phyloP scores from a whole-genome alignment of 2,329 filamentous ascomycete genomes.

The Lecanicillium sp. region DNA sequence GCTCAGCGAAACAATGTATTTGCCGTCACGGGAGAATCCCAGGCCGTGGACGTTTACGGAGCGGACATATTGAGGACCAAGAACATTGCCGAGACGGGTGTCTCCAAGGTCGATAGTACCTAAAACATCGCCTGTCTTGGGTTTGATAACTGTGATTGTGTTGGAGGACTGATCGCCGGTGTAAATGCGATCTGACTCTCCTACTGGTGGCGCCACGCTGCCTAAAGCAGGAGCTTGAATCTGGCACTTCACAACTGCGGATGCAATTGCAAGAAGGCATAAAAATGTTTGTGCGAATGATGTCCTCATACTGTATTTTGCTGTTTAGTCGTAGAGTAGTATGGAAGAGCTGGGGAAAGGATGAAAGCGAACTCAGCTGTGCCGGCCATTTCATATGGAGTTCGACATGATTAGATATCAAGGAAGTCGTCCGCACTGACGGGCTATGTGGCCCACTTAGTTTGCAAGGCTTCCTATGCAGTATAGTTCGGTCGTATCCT shows the following conservation, averaged over 20 bases:
- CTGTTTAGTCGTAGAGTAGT: too few relatives aligned
- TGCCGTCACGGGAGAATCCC: conserved; percentile 11
- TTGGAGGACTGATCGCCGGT: conserved; percentile 11
- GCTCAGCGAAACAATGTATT: conserved; percentile 10
- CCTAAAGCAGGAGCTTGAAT: conserved; percentile 1
- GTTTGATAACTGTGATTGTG: conserved; percentile 23
- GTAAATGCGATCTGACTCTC: conserved; percentile 2
- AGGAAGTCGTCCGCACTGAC: too few relatives aligned
- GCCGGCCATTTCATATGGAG: too few relatives aligned
- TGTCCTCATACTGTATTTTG: too few relatives aligned
- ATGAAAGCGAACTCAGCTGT: too few relatives aligned
- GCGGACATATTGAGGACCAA: conserved; percentile 10
- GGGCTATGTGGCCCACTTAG: too few relatives aligned
- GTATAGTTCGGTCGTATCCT: too few relatives aligned
- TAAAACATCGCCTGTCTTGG: conserved; percentile 7
- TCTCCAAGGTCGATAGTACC: conserved; percentile 11
- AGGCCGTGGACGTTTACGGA: conserved; percentile 11
- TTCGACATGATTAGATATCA: too few relatives aligned
- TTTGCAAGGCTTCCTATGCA: too few relatives aligned
- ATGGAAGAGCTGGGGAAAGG: too few relatives aligned
- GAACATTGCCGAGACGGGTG: conserved; percentile 2
- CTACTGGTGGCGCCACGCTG: neutral
- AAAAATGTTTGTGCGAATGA: too few relatives aligned
- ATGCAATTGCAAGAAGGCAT: too few relatives aligned
- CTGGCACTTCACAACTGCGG: neutral